Evolutionary conservation across 2,329 filamentous ascomycete genomes (phyloP), one percentile per base, ranked within the genome.

Genomic region (Talaromyces sp.): DNA sequence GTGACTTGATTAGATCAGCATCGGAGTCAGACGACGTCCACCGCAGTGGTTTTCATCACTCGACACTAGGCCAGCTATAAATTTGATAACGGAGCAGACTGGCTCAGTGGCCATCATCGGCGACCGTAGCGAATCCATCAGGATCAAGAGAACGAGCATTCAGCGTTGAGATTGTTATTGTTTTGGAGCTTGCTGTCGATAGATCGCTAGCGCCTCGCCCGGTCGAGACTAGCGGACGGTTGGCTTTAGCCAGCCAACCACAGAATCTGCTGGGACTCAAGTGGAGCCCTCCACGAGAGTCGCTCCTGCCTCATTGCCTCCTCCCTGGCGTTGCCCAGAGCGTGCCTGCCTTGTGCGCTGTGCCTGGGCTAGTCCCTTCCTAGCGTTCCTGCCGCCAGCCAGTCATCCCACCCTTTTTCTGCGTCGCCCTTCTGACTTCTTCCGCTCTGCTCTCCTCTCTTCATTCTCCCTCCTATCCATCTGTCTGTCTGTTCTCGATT

Each of bases 401-500:
- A 24, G n/a, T 22, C 43, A 62, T 48, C 60, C 39, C 39, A 22
- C 39, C 50, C 61, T 57, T 66, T 61, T 62, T 65, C 60, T 56
- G 45, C 27, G 27, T 31, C 27, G 27, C 27, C 27, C 43, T 47
- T 48, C 45, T 13, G 11, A 8, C 4, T 14, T 10, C 24, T 16
- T 48, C 45, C 35, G 68, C 58, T 64, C 62, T 66, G 58, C 67
- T 68, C 68, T 68, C 68, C 47, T 47, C 54, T 59, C 47, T 67
- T 68, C 66, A 2, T 64, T 65, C 62, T 50, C 67, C 58, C 19
- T 19, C 19, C 70, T 69, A 66, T 69, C 69, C 66, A 60, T 65
- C 60, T 59, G 62, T 72, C 68, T 66, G 67, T 65, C 70, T 66
- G 71, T 70, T 67, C 70, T 69, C 67, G 70, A 71, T 66, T 69